Conservation (phyloP, 306 rosid species). For the Prunus dulcis region DNA sequence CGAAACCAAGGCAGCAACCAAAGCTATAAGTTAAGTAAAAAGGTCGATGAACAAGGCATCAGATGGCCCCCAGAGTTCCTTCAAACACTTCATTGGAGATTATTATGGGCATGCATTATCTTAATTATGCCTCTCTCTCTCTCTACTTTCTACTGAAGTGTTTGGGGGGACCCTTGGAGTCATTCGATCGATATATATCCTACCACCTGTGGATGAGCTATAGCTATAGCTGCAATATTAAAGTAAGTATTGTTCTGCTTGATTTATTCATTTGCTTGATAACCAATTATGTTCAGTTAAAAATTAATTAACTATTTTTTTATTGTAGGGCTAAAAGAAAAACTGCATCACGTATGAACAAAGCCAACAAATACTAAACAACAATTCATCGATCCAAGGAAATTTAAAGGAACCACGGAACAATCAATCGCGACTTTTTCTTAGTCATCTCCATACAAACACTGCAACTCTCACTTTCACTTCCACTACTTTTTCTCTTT, state of each 20-base stretch:
- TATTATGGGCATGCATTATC: neutral
- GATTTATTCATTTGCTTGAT: too few relatives aligned
- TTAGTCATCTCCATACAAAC: neutral
- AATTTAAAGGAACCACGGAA: too few relatives aligned
- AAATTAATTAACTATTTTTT: too few relatives aligned
- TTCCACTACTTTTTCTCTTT: neutral
- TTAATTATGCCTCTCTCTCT: neutral
- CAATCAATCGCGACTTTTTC: neutral
- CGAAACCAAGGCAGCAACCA: neutral
- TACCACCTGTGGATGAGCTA: too few relatives aligned
- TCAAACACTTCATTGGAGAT: neutral
- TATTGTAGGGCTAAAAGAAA: too few relatives aligned
- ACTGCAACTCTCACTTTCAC: neutral
- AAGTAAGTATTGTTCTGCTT: too few relatives aligned
- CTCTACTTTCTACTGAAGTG: neutral
- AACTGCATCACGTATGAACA: too few relatives aligned
- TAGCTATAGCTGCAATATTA: neutral
- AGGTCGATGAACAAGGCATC: neutral
- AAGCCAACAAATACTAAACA: too few relatives aligned
- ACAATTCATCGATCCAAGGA: too few relatives aligned
- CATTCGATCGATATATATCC: too few relatives aligned
- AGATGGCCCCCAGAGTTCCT: neutral
- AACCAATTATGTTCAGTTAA: too few relatives aligned
- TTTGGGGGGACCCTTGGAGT: neutral
- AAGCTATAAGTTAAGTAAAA: neutral